Evolutionary conservation across 1,284 basidiomycete species (phyloP).

Genomic region (Ceratobasidium sp.): DNA sequence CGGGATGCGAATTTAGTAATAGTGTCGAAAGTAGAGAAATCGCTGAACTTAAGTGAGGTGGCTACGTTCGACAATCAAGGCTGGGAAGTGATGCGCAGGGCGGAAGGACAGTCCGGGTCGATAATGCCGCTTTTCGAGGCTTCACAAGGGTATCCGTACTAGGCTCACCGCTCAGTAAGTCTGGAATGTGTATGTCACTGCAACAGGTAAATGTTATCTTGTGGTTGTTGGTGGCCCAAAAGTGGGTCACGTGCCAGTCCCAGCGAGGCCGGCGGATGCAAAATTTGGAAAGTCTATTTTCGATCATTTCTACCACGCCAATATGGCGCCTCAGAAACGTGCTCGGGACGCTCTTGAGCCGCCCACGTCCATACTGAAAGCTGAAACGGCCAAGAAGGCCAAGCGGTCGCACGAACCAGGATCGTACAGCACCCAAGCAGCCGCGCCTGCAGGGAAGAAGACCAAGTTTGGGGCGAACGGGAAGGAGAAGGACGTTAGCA

Average conservation of each 20-base stretch:
- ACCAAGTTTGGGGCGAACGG: slow-evolving; percentile 37
- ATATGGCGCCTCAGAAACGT: slow-evolving; percentile 41
- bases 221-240: too few relatives aligned
- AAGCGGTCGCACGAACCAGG: slow-evolving; percentile 41
- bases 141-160: too few relatives aligned
- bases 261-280: slow-evolving; percentile 1
- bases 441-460: slow-evolving; percentile 39
- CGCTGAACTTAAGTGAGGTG: too few relatives aligned
- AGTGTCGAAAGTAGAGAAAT: too few relatives aligned
- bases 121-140: too few relatives aligned
- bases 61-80: too few relatives aligned
- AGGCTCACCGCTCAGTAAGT: too few relatives aligned
- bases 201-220: too few relatives aligned
- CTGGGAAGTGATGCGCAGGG: too few relatives aligned
- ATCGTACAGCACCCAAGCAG: slow-evolving; percentile 24
- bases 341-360: slow-evolving; percentile 15
- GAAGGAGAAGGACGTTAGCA: slow-evolving; percentile 30
- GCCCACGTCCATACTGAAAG: slow-evolving; percentile 3
- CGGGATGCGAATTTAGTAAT: too few relatives aligned
- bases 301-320: slow-evolving; percentile 20
- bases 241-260: neutral
- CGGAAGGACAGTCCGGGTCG: too few relatives aligned
- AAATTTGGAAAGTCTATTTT: slow-evolving; percentile 43
- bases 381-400: slow-evolving; percentile 28
- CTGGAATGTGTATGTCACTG: too few relatives aligned